Percentiles rank a stretch among this genome's conserved stretches.
phyloP scores from a whole-genome alignment of 805 yeast genomes.

The Yarrowia phangngaensis region DNA sequence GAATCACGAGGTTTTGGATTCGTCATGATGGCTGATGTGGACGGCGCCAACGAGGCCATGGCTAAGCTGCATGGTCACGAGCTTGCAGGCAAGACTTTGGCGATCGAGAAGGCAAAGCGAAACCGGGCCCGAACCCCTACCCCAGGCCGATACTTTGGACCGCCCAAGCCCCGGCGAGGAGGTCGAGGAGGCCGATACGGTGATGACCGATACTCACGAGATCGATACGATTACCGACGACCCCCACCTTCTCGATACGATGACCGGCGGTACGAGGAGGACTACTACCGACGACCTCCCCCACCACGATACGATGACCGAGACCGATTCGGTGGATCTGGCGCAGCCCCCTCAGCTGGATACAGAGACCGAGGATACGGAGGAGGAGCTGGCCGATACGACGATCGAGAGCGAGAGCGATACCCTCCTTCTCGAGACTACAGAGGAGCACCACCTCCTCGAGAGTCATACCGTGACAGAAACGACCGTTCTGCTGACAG shows the following conservation, averaged over 20 bases:
- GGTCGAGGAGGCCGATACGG: slow-evolving; percentile 30
- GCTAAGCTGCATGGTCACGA: slow-evolving; percentile 45
- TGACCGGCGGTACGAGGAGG: slow-evolving; percentile 33
- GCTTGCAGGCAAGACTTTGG: slow-evolving; percentile 44
- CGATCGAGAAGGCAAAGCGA: slow-evolving; percentile 48
- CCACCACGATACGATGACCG: slow-evolving; percentile 32
- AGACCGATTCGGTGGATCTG: slow-evolving; percentile 13
- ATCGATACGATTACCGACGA: slow-evolving; percentile 30
- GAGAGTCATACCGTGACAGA: slow-evolving; percentile 27
- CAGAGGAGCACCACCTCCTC: slow-evolving; percentile 27
- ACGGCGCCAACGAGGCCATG: slow-evolving; percentile 47
- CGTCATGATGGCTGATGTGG: slow-evolving; percentile 45
- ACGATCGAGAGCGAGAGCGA: slow-evolving; percentile 30
- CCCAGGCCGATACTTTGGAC: slow-evolving; percentile 41
- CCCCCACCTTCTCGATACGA: slow-evolving; percentile 31
- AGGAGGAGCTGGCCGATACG: slow-evolving; percentile 28
- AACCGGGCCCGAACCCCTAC: slow-evolving; percentile 41
- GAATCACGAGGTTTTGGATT: slow-evolving; percentile 53
- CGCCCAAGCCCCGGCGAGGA: slow-evolving; percentile 34
- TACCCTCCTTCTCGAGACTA: slow-evolving; percentile 29
- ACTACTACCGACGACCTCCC: slow-evolving; percentile 32
- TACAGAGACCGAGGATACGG: slow-evolving; percentile 27
- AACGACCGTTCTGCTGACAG: slow-evolving; percentile 14
- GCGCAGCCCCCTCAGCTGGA: slow-evolving; percentile 27
- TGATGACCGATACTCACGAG: slow-evolving; percentile 29